A percentile compares a stretch with the other conserved stretches of the same genome.
Conservation (phyloP, 2,329 filamentous ascomycete species). For the Aspergillus terreus region DNA sequence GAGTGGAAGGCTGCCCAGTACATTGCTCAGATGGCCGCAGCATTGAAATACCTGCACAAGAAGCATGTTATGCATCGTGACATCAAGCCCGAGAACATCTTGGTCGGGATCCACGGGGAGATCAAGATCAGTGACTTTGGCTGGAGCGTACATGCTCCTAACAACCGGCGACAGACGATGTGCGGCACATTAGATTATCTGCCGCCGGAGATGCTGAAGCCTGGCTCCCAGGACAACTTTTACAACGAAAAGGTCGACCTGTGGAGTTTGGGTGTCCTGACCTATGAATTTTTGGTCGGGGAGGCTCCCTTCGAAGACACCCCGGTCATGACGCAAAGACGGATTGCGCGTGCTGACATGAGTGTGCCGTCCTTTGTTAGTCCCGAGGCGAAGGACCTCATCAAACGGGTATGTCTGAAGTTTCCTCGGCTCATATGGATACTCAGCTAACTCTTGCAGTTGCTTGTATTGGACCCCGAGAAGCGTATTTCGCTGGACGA, state of each 20-base stretch:
- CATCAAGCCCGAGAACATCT: constrained; percentile 97
- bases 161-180: constrained; percentile 89
- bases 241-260: constrained; percentile 95
- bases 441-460: constrained; percentile 44
- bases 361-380: constrained; percentile 87
- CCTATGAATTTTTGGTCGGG: constrained; percentile 93
- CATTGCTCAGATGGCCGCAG: constrained; percentile 86
- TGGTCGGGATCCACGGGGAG: constrained; percentile 93
- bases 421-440: not conserved
- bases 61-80: constrained; percentile 98
- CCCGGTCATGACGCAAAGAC: constrained; percentile 85
- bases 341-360: constrained; percentile 89
- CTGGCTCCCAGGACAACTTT: constrained; percentile 74
- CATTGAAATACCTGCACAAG: constrained; percentile 84
- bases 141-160: constrained; percentile 96
- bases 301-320: constrained; percentile 97
- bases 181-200: constrained; percentile 97
- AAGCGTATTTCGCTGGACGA: constrained; percentile 88
- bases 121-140: constrained; percentile 99
- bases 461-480: constrained; percentile 88
- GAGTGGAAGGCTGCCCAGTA: constrained; percentile 86
- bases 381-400: constrained; percentile 83
- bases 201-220: constrained; percentile 94
- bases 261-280: constrained; percentile 92
- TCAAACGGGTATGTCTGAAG: constrained; percentile 65